Conservation (phyloP, 345 rosid species). For the Rubroshorea leprosula region DNA sequence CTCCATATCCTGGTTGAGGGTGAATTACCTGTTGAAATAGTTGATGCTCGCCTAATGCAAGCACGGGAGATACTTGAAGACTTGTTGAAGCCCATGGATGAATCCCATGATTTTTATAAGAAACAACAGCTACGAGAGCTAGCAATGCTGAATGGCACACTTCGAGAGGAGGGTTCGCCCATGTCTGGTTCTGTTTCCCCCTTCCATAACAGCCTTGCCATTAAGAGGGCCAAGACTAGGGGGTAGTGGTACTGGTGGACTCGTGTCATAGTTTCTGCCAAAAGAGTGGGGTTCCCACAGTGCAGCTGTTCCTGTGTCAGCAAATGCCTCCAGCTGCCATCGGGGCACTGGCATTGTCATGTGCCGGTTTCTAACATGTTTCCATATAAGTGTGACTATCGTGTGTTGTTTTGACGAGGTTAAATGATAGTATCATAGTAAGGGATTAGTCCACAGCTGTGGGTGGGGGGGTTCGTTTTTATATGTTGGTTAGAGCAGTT, state of each 20-base stretch:
- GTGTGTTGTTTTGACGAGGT: slow-evolving; percentile 15
- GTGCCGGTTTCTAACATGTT: slow-evolving; percentile 39
- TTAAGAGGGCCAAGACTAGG: slow-evolving; percentile 97
- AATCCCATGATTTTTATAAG: slow-evolving; percentile 91
- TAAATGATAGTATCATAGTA: too few relatives aligned
- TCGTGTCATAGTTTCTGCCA: slow-evolving; percentile 21
- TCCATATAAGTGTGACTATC: slow-evolving; percentile 29
- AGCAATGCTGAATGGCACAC: slow-evolving; percentile 87
- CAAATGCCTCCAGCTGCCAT: slow-evolving; percentile 35
- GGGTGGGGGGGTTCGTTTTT: slow-evolving; percentile 2
- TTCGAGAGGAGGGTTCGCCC: slow-evolving; percentile 88
- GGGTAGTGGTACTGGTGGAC: slow-evolving; percentile 44
- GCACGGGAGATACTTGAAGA: slow-evolving; percentile 94
- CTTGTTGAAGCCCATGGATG: slow-evolving; percentile 88
- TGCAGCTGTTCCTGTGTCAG: slow-evolving; percentile 26
- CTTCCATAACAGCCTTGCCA: slow-evolving; percentile 74
- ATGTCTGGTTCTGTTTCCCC: slow-evolving; percentile 95
- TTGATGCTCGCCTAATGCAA: slow-evolving; percentile 86
- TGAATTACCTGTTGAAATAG: slow-evolving; percentile 83
- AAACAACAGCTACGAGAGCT: slow-evolving; percentile 95
- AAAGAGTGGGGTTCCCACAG: slow-evolving; percentile 24
- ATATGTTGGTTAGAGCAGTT: too few relatives aligned
- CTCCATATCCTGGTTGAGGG: slow-evolving; percentile 94
- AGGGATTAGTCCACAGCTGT: too few relatives aligned
- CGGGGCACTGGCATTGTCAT: slow-evolving; percentile 37